Conservation (phyloP, 345 rosid genomes). For the Eucalyptus lansdowneana region DNA sequence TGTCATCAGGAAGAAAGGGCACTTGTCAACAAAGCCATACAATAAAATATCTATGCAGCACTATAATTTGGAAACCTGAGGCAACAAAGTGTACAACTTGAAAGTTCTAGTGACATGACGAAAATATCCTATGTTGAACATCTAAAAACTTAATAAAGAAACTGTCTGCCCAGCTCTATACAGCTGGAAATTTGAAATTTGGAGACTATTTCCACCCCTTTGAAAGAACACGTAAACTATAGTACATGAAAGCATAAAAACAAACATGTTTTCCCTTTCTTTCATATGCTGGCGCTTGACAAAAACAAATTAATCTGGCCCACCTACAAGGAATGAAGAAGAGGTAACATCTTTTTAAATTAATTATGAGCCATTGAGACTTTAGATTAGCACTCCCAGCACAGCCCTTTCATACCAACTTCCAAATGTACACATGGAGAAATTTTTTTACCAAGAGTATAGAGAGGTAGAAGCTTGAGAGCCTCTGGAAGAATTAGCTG, state of each 20-base stretch:
- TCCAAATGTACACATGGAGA: not conserved
- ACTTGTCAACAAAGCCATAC: not conserved
- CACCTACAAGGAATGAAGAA: not conserved
- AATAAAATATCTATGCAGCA: not conserved
- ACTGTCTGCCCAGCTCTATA: not conserved
- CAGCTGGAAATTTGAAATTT: not conserved
- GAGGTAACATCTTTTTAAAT: not conserved
- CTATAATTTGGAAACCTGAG: not conserved
- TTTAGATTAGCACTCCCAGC: not conserved
- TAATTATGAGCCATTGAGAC: not conserved
- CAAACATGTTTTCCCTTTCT: not conserved
- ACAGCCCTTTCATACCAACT: not conserved
- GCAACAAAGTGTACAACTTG: not conserved
- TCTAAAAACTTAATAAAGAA: not conserved
- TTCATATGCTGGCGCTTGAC: not conserved
- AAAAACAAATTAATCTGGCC: not conserved
- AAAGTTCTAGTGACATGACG: not conserved
- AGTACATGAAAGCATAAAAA: not conserved
- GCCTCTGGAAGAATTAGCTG: constrained; percentile 99
- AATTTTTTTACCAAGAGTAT: constrained; percentile 77
- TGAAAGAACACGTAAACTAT: not conserved
- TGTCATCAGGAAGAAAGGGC: not conserved
- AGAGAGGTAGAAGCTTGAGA: constrained; percentile 86
- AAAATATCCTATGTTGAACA: not conserved
- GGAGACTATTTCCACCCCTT: not conserved